Base-by-base conservation (phyloP, 192 early-diverging fungal species). In the Chytriomyces hyalinus region DNA sequence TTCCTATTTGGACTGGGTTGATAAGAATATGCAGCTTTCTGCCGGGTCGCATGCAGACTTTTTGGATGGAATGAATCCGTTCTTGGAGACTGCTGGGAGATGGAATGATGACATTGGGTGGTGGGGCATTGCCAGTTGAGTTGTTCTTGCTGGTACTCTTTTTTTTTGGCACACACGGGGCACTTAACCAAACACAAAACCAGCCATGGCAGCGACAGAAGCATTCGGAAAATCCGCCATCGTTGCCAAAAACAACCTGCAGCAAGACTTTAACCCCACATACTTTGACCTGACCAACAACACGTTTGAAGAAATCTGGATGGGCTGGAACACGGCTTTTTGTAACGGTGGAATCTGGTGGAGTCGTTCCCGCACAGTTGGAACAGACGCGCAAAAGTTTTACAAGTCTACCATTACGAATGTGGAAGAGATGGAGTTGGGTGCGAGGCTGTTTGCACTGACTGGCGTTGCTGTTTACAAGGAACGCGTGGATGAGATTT, bases 321-420 rank as follows among this genome's bases (percentile, higher is more conserved):
- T 87, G 82, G 82, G 83, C 83, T 46, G 9, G 63, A 6, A 46
- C 65, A 36, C 71, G 20, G 24, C 75, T 2, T 61, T 59, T 3
- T 87, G 86, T 82, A 71, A 72, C 6, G 86, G 86, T n/a, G 86
- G 86, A 22, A 82, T 87, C 71, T 87, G 78, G 77, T 87, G 86
- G 86, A 77, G 17, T 57, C 20, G 47, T 24, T 22, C 43, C 50
- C 20, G 22, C 11, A 70, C 9, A 4, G 49, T 15, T 36, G 36
- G 36, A 4, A 36, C 22, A 9, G 13, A 26, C 8, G 17, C 36
- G 43, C 9, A 13, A 50, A 50, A 24, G 26, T 60, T 61, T 61
- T 82, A 83, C 78, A 87, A 87, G 59, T 85, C 83, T 10, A 73
- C 71, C n/a, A 73, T 73, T 28, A 73, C 71, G 2, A 60, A 73